These are phyloP conservation scores for Endocladia muricata DNA, from an alignment of 31 red algal genomes.

Conservation along the genomic window DNA sequence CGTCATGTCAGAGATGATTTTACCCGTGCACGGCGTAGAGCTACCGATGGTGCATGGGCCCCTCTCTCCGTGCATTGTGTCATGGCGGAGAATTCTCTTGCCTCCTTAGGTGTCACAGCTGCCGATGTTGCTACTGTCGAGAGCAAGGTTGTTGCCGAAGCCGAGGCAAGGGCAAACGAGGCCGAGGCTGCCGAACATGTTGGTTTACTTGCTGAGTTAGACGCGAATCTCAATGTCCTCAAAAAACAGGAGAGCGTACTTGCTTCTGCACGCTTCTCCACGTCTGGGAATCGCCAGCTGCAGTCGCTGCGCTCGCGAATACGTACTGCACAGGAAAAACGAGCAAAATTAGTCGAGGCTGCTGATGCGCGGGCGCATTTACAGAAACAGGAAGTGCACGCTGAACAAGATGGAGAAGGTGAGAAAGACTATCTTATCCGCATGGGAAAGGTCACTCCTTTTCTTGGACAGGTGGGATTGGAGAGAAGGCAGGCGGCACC, in stretches of 20 bases:
- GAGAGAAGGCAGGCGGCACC: background rate
- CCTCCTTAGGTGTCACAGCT: slow-evolving; percentile 37
- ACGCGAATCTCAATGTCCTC: slow-evolving; percentile 18
- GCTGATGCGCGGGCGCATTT: slow-evolving; percentile 31
- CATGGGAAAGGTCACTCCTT: slow-evolving; percentile 68
- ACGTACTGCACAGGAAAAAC: slow-evolving; percentile 7
- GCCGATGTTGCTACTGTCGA: slow-evolving; percentile 36
- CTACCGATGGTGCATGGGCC: too few species aligned
- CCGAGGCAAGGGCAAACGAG: slow-evolving; percentile 26
- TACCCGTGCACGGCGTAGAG: too few species aligned
- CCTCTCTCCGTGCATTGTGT: too few species aligned
- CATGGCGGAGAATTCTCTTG: slow-evolving; percentile 50
- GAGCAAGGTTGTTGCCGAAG: slow-evolving; percentile 22
- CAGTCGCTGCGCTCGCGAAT: slow-evolving; percentile 35
- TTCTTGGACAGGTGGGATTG: slow-evolving; percentile 43
- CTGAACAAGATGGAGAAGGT: slow-evolving; percentile 41
- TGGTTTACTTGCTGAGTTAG: background rate
- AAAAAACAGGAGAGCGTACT: slow-evolving; percentile 25
- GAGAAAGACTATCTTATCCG: slow-evolving; percentile 65
- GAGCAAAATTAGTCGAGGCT: slow-evolving; percentile 29
- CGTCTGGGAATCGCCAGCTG: slow-evolving; percentile 12
- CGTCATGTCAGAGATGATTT: too few species aligned
- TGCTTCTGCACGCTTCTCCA: background rate
- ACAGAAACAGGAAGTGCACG: background rate
- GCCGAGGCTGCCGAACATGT: slow-evolving; percentile 45